phyloP scores from a whole-genome alignment of 257 asterid species.

The Solanum acaule region DNA sequence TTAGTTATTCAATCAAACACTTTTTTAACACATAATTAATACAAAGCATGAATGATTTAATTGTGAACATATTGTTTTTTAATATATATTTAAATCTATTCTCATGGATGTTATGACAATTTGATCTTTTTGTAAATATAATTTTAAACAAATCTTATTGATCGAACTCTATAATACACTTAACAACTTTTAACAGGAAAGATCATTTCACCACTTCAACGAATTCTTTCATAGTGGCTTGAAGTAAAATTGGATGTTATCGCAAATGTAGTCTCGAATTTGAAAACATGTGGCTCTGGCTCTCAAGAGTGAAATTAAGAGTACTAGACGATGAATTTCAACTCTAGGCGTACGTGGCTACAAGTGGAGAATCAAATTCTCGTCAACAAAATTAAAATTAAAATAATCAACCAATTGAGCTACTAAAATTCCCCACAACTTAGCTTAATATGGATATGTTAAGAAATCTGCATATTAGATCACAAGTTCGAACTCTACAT shows the following conservation, averaged over 20 bases:
- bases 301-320: background rate
- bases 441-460: background rate
- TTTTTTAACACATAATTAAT: background rate
- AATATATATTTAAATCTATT: background rate
- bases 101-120: accelerated
- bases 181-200: too few species aligned
- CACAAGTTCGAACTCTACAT: background rate
- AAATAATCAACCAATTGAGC: too few species aligned
- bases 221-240: background rate
- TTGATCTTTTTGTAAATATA: background rate
- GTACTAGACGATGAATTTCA: too few species aligned
- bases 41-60: background rate
- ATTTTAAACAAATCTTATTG: background rate
- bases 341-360: accelerated
- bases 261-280: background rate
- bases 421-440: too few species aligned
- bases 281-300: too few species aligned
- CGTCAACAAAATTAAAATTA: too few species aligned
- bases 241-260: background rate
- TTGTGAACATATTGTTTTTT: background rate
- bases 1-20: background rate
- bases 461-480: background rate
- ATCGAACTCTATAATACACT: background rate
- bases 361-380: too few species aligned
- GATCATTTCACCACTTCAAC: background rate